Conservation (phyloP, 192 early-diverging fungal species). For the Backusella luteola region DNA sequence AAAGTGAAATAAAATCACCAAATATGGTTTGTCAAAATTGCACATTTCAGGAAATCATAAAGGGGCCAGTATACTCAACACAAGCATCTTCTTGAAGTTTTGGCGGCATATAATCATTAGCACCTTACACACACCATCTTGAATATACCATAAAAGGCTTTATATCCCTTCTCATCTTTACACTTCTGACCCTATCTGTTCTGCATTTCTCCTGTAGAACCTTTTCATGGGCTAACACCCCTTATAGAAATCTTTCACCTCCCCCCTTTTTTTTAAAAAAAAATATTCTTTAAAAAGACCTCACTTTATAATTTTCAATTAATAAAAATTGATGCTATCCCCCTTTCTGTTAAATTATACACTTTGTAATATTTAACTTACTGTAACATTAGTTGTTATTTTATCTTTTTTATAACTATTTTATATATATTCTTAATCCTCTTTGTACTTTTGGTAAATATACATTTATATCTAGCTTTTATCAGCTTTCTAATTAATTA, state of each 20-base stretch:
- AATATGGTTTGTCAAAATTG: slow-evolving; percentile 18
- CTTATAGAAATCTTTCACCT: not conserved
- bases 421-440: not conserved
- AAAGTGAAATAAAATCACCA: slow-evolving; percentile 17
- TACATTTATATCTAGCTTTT: not conserved
- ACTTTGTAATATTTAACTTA: not conserved
- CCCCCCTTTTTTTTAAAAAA: slow-evolving; percentile 9
- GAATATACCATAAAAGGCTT: slow-evolving; percentile 6
- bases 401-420: not conserved
- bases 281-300: slow-evolving; percentile 1
- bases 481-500: not conserved
- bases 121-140: slow-evolving; percentile 12
- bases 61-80: not conserved
- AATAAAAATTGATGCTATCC: slow-evolving; percentile 10
- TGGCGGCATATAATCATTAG: slow-evolving; percentile 14
- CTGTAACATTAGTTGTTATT: not conserved
- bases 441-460: not conserved
- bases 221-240: slow-evolving; percentile 10
- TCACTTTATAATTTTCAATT: slow-evolving; percentile 6
- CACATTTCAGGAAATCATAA: slow-evolving; percentile 10
- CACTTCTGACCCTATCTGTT: not conserved
- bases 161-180: not conserved
- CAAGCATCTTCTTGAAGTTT: slow-evolving; percentile 2
- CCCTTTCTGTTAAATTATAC: not conserved
- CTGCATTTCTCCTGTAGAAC: slow-evolving; percentile 18